phyloP scores from a whole-genome alignment of 139 green algal species.

The Microglena sp. region DNA sequence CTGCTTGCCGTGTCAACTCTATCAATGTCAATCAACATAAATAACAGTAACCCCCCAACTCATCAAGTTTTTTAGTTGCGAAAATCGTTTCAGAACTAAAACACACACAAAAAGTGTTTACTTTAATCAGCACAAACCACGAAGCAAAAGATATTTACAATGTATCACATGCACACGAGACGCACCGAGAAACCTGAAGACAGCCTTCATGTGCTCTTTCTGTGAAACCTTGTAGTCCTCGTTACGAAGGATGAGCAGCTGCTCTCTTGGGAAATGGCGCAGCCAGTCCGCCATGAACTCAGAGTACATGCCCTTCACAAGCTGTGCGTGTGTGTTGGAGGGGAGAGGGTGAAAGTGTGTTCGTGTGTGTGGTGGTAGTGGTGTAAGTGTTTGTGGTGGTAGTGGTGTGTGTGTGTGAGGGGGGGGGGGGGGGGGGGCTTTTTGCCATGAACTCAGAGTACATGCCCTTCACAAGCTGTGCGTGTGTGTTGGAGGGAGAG shows the following conservation, averaged over 20 bases:
- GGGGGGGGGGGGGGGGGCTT: too few species aligned
- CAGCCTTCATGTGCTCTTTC: constrained; percentile 25
- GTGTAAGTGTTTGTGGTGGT: too few species aligned
- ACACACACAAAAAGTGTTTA: constrained; percentile 46
- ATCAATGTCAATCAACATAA: too few species aligned
- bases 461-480: too few species aligned
- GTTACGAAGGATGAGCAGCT: constrained; percentile 41
- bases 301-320: constrained; percentile 36
- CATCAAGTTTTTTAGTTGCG: constrained; percentile 16
- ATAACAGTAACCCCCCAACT: too few species aligned
- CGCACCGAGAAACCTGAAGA: constrained; percentile 24
- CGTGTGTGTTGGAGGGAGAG: too few species aligned
- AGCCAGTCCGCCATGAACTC: constrained; percentile 34
- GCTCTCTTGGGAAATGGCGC: constrained; percentile 22
- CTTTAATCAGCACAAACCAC: constrained; percentile 13
- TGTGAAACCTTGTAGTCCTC: constrained; percentile 41
- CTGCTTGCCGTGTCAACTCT: too few species aligned
- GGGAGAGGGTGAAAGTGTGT: neutral
- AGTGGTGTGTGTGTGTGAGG: too few species aligned
- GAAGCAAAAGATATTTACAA: neutral
- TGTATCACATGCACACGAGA: neutral
- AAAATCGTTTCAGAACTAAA: constrained; percentile 37
- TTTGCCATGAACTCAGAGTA: too few species aligned
- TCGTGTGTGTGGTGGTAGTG: too few species aligned
- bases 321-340: too few species aligned